These are phyloP conservation scores for Linum lewisii DNA, from an alignment of 345 rosid species.

Conservation along the genomic window DNA sequence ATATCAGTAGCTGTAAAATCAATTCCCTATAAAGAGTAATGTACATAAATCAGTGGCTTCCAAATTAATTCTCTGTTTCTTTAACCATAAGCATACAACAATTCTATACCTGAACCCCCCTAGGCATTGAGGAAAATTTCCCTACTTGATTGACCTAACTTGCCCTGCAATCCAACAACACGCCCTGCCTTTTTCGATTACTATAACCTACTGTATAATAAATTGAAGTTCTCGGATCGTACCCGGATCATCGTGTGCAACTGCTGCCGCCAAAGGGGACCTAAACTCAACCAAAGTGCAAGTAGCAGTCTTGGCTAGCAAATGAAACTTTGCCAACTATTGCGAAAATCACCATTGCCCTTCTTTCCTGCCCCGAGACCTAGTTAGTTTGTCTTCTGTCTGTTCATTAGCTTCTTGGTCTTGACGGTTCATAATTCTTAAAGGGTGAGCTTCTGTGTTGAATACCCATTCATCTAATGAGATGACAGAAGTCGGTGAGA, in stretches of 20 bases:
- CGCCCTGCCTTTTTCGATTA: background rate
- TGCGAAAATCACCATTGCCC: constrained; percentile 11
- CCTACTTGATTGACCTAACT: background rate
- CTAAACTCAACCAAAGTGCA: background rate
- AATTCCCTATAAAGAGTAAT: background rate
- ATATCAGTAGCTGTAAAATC: background rate
- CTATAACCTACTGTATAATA: background rate
- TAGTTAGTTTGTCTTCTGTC: constrained; percentile 13
- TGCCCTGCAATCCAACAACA: background rate
- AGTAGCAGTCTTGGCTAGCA: background rate
- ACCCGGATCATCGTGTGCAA: background rate
- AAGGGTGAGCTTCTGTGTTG: constrained; percentile 95
- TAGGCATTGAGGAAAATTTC: background rate
- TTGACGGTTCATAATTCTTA: constrained; percentile 49
- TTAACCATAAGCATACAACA: background rate
- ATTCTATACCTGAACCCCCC: background rate
- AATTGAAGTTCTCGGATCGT: background rate
- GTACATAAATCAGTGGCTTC: background rate
- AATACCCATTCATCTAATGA: constrained; percentile 96
- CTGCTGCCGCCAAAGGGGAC: background rate
- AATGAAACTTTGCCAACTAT: background rate
- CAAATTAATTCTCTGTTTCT: background rate
- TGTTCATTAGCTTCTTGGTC: constrained; percentile 16
- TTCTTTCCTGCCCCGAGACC: constrained; percentile 22
- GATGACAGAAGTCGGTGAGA: constrained; percentile 72